A percentile compares a stretch with the other conserved stretches of the same genome.
Conservation (phyloP, 208 protist genomes). For the Trypanosoma mega region DNA sequence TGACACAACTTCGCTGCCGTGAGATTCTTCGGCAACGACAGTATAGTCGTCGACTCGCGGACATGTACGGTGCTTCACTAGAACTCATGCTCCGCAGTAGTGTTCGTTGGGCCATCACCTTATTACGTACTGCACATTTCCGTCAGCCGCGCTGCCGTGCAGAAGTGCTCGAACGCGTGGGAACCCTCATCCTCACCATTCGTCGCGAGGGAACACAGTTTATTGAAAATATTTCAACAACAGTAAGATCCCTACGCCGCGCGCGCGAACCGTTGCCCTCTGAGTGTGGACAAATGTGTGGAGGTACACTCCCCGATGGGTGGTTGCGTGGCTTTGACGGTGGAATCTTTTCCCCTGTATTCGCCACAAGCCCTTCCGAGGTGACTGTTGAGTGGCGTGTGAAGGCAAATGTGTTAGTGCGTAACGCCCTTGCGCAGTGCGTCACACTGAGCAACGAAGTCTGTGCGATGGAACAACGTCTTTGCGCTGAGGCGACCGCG, state of each 20-base stretch:
- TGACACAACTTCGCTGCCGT: slow-evolving; percentile 56
- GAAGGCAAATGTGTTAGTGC: slow-evolving; percentile 74
- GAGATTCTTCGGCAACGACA: slow-evolving; percentile 67
- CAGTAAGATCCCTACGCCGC: slow-evolving; percentile 50
- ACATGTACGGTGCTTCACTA: slow-evolving; percentile 46
- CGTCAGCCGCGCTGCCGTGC: slow-evolving; percentile 48
- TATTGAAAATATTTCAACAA: slow-evolving; percentile 42
- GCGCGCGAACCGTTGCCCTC: slow-evolving; percentile 31
- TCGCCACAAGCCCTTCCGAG: slow-evolving; percentile 39
- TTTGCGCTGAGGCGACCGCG: slow-evolving; percentile 26
- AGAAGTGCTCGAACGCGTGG: slow-evolving; percentile 34
- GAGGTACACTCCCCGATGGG: slow-evolving; percentile 54
- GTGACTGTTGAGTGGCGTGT: slow-evolving; percentile 86
- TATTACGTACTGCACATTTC: slow-evolving; percentile 58
- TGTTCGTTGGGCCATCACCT: slow-evolving; percentile 43
- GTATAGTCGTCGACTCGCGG: slow-evolving; percentile 43
- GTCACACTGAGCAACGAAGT: slow-evolving; percentile 34
- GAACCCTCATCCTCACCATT: slow-evolving; percentile 31
- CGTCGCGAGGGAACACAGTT: slow-evolving; percentile 53
- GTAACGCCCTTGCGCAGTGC: slow-evolving; percentile 54
- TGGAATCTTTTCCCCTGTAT: slow-evolving; percentile 32
- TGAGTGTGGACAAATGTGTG: slow-evolving; percentile 36
- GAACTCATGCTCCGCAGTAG: slow-evolving; percentile 48
- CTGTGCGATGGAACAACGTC: slow-evolving; percentile 29
- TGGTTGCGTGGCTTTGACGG: slow-evolving; percentile 74